These are phyloP conservation scores for Saccharomyces pastorianus DNA, from an alignment of 1,139 yeast species.

Conservation along the genomic window DNA sequence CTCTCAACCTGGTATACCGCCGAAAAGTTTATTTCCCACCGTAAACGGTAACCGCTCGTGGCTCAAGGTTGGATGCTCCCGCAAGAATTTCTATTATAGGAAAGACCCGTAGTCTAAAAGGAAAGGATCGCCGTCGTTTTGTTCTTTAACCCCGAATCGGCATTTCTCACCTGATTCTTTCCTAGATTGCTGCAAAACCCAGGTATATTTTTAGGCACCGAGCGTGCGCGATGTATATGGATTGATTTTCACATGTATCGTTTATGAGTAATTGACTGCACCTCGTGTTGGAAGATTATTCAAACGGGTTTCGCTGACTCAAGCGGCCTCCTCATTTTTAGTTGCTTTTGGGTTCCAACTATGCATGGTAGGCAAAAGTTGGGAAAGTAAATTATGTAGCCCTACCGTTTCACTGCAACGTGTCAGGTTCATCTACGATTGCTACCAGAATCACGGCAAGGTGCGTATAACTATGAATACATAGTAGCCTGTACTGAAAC, in stretches of 20 bases:
- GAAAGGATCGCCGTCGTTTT: background rate
- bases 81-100: background rate
- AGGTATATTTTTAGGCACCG: background rate
- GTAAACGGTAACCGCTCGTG: background rate
- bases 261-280: background rate
- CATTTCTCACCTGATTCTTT: background rate
- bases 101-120: background rate
- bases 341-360: background rate
- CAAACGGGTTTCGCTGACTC: background rate
- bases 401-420: background rate
- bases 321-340: background rate
- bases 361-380: background rate
- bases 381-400: background rate
- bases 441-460: background rate
- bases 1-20: background rate
- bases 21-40: background rate
- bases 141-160: background rate
- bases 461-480: background rate
- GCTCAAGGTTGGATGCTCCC: background rate
- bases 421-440: background rate
- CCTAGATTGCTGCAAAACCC: background rate
- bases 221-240: background rate
- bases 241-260: constrained; percentile 1
- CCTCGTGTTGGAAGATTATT: background rate
- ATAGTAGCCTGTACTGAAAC: background rate